Conservation (phyloP, 176 grass and related monocot genomes). For the Rhynchospora tenuis region DNA sequence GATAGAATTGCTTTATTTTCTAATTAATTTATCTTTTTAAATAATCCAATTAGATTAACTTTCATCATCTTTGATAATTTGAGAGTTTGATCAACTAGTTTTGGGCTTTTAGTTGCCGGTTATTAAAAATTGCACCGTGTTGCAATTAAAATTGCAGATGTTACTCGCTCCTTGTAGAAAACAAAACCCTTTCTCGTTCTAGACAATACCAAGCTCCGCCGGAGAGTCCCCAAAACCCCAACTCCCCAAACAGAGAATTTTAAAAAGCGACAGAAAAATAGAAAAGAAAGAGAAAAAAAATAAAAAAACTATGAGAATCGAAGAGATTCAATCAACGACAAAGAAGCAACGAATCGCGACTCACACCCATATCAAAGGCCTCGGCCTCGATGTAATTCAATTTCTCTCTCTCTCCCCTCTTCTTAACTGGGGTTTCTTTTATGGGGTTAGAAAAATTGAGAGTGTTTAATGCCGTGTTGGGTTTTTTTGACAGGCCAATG, state of each 20-base stretch:
- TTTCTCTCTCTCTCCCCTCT: not conserved
- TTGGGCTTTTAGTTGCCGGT: not conserved
- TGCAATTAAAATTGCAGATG: not conserved
- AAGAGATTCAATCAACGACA: constrained; percentile 85
- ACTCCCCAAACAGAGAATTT: not conserved
- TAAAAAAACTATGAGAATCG: constrained; percentile 61
- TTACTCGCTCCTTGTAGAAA: not conserved
- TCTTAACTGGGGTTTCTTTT: constrained; percentile 27
- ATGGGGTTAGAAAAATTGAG: constrained; percentile 21
- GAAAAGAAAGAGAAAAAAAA: not conserved
- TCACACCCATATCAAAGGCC: constrained; percentile 92
- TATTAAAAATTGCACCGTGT: not conserved
- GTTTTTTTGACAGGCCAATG: constrained; percentile 40
- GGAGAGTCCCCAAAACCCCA: not conserved
- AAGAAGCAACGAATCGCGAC: constrained; percentile 91
- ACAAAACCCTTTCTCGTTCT: not conserved
- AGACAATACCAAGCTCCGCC: not conserved
- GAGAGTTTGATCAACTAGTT: too few species aligned
- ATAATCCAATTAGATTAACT: too few species aligned
- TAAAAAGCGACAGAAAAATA: too few species aligned
- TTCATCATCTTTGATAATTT: too few species aligned
- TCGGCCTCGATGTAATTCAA: constrained; percentile 74
- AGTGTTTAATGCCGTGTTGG: constrained; percentile 7
- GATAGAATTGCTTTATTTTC: not conserved
- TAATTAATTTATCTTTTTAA: not conserved